These are phyloP conservation scores for Paracoccidioides lutzii DNA, from an alignment of 2,329 filamentous ascomycete genomes.

Conservation along the genomic window DNA sequence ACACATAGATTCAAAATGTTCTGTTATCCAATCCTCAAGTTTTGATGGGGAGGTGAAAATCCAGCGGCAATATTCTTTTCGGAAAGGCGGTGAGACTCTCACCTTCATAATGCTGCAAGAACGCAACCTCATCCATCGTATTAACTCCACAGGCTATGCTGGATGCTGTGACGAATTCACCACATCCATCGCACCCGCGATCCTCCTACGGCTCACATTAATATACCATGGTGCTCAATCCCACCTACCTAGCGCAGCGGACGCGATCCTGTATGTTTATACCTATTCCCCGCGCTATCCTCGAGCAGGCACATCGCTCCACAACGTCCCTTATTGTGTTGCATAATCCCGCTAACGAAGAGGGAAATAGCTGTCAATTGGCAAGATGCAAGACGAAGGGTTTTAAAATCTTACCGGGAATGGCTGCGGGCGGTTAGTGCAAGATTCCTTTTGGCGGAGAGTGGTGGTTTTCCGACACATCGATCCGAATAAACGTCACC, in stretches of 20 bases:
- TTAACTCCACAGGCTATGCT: no score
- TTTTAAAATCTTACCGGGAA: constrained; percentile 79
- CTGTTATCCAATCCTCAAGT: not conserved
- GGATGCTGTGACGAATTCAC: not conserved
- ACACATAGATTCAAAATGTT: no score
- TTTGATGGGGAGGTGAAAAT: not conserved
- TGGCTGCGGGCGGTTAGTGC: constrained; percentile 87
- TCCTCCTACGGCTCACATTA: not conserved
- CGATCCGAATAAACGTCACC: not conserved
- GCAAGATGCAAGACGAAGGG: constrained; percentile 75
- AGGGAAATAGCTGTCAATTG: constrained; percentile 62
- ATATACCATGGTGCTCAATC: constrained; percentile 66
- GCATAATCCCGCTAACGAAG: constrained; percentile 9
- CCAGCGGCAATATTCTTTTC: not conserved
- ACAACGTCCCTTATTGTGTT: not conserved
- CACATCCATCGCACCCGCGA: not conserved
- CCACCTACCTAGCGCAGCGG: constrained; percentile 77
- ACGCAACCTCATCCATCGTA: not conserved
- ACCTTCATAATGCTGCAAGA: not conserved
- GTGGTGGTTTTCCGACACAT: not conserved
- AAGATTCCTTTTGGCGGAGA: not conserved
- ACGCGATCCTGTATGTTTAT: constrained; percentile 59
- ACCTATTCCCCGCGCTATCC: not conserved
- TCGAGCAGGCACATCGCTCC: not conserved
- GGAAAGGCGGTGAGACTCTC: not conserved